Base-by-base conservation (phyloP, 2,329 filamentous ascomycete species). In the Didymella lethalis region DNA sequence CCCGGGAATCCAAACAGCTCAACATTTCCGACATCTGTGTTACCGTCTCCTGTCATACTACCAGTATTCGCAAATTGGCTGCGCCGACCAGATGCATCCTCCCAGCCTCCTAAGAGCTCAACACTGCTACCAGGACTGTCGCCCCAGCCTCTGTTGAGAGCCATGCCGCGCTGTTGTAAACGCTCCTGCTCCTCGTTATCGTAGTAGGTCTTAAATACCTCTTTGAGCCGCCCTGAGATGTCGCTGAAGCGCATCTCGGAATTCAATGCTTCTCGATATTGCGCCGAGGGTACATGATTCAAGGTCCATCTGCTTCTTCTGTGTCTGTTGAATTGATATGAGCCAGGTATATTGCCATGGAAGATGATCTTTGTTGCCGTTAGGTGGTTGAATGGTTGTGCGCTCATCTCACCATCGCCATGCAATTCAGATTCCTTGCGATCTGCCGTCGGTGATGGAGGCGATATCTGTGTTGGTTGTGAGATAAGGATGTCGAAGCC, bases 401-500 rank as follows among this genome's bases (percentile, higher is more conserved):
- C 65, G n/a, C 66, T 67, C 36, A 72, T 62, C 29, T 71, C 67
- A 18, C 69, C 67, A 41, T 70, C 65, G 45, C 66, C 65, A 11
- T 68, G 40, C 6, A 69, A 61, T 18, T 72, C 58, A 4, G 66
- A 56, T 4, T 72, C 67, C 36, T 75, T 81, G 5, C 82, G 79
- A 12, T 88, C 90, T 0, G 90, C 88, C 7, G 82, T 81, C 23
- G 85, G 74, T 25, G 72, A 75, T 23, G 4, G 89, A 82, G 5
- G 83, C 2, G 76, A 76, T 32, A 76, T 71, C 20, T 73, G 64
- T 0, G 86, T 87, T 0, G 91, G 90, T 29, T 88, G 87, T 0
- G 94, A 96, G n/a, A 99, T 86, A 5, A 98, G 84, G 10, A 97
- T 86, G 76, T 99, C 95, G 72, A 99, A 96, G 1, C 95, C 95